phyloP scores from a whole-genome alignment of 352 stramenopile genomes.

The Phytophthora uliginosa region DNA sequence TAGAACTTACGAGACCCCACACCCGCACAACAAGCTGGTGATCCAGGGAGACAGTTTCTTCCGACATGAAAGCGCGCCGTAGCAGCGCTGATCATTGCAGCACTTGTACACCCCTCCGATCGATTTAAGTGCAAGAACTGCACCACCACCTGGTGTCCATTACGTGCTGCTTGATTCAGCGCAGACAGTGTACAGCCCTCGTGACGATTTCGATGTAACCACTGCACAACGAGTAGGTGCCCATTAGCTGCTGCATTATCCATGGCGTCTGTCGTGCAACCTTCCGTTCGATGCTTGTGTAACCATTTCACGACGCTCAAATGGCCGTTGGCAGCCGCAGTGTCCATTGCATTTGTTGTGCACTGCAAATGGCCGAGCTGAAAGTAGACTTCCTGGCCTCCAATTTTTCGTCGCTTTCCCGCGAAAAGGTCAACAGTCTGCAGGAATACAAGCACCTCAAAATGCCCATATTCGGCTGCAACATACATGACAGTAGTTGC shows the following conservation, averaged over 20 bases:
- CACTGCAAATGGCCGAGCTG: neutral
- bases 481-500: neutral
- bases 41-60: neutral
- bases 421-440: neutral
- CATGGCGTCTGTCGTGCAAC: constrained; percentile 2
- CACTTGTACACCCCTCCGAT: neutral
- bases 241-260: neutral
- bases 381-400: neutral
- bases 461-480: neutral
- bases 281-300: neutral
- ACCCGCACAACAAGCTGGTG: neutral
- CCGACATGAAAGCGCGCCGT: too few species aligned
- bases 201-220: neutral
- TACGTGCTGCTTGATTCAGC: neutral
- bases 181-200: neutral
- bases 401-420: neutral
- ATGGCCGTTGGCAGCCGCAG: constrained; percentile 1
- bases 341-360: neutral
- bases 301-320: constrained; percentile 5
- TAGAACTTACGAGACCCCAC: neutral
- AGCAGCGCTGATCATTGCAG: neutral
- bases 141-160: neutral
- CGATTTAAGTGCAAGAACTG: neutral
- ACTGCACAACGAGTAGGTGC: neutral
- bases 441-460: neutral